Evolutionary conservation across 2,329 filamentous ascomycete species (phyloP), one percentile per base, ranked within the genome.

Genomic region (Ophiocordyceps sinensis): DNA sequence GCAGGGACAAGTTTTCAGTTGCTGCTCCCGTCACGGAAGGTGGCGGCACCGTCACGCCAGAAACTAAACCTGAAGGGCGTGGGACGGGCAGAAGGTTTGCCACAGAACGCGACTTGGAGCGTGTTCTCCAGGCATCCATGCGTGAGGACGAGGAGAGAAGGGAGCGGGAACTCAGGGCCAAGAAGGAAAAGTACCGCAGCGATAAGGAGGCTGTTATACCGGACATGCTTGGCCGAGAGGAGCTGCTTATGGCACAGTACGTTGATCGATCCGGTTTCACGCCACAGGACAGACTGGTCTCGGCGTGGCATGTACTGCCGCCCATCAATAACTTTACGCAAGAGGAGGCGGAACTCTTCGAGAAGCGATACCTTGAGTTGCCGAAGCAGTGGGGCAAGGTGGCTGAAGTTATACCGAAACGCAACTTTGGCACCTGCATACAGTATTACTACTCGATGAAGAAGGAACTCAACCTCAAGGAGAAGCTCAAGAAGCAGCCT

Each of bases 361-460:
- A 87, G 49, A 78, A 81, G 49, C 71, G 76, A 11, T 89, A 86
- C 52, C 68, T 84, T 39, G 80, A 85, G 45, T 75, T 73, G 43
- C 82, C 83, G 0, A 91, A 91, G 67, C 83, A 87, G 53, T 91
- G 83, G 82, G 82, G 82, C 43, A 78, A 76, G 50, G 78, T 91
- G 43, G 81, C 84, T 5, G 76, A 82, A 44, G 69, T 70, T 21
- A 63, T 89, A 6, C 71, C 73, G 1, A 68, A 72, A 28, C 76
- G 84, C 21, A 78, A 83, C 51, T 87, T 85, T 59, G 80, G 82
- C 48, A 75, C 83, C 37, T 86, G 82, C 58, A 91, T 91, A 50
- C 81, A 86, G 54, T 86, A 88, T 58, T 91, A 91, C 60, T 91
- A 91, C 58, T 70, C 84, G 46, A 84, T 81, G 55, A 91, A 78